Conservation (phyloP, 164 flowering plant genomes). For the Piper longum region DNA sequence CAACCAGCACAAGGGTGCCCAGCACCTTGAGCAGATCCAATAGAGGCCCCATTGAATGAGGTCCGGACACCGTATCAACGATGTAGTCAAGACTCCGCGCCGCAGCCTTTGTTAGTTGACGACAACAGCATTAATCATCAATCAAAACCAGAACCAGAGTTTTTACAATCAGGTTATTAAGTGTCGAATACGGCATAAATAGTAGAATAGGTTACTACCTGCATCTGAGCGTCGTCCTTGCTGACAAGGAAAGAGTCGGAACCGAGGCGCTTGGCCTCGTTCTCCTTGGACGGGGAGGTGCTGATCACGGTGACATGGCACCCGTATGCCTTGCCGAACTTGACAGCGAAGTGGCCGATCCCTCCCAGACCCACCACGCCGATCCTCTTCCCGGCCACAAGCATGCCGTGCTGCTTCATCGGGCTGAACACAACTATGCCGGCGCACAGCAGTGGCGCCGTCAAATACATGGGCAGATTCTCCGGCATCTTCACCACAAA, state of each 20-base stretch:
- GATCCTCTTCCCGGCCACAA: slow-evolving; percentile 35
- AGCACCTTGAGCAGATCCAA: slow-evolving; percentile 22
- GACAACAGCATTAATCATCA: background rate
- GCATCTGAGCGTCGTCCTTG: slow-evolving; percentile 37
- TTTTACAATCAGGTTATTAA: background rate
- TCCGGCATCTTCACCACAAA: slow-evolving; percentile 54
- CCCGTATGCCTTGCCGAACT: slow-evolving; percentile 67
- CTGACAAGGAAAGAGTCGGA: slow-evolving; percentile 61
- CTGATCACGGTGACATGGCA: slow-evolving; percentile 75
- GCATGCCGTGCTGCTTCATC: slow-evolving; percentile 40
- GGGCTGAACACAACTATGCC: slow-evolving; percentile 66
- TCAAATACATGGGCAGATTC: slow-evolving; percentile 46
- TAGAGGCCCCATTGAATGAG: slow-evolving; percentile 27
- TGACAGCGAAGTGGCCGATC: slow-evolving; percentile 63
- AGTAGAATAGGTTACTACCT: slow-evolving; percentile 15
- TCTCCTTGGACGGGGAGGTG: slow-evolving; percentile 54
- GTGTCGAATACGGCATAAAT: too few relatives aligned
- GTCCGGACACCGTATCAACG: slow-evolving; percentile 33
- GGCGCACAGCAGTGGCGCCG: slow-evolving; percentile 63
- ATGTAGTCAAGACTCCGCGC: slow-evolving; percentile 33
- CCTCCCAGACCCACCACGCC: slow-evolving; percentile 80
- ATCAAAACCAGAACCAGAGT: background rate
- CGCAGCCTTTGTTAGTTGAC: slow-evolving; percentile 20
- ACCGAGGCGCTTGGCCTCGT: slow-evolving; percentile 53
- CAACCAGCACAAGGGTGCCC: slow-evolving; percentile 33